phyloP scores from a whole-genome alignment of 805 yeast species.

The Starmerella roubikii region DNA sequence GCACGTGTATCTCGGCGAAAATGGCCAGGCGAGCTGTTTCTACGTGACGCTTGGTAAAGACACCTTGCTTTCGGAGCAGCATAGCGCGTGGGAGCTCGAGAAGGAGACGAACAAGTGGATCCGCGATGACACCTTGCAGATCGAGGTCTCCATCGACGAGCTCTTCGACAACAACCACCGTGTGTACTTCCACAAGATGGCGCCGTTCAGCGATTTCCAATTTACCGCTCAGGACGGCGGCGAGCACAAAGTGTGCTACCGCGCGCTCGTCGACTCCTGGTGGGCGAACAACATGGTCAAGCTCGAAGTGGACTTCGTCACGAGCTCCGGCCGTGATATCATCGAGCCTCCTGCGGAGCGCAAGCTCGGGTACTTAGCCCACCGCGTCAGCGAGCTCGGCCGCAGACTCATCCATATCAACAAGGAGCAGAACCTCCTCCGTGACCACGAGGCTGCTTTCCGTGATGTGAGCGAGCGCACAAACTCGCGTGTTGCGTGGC shows the following conservation, averaged over 20 bases:
- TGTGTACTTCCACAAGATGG: slow-evolving; percentile 54
- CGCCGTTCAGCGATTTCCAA: slow-evolving; percentile 52
- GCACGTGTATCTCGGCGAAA: slow-evolving; percentile 69
- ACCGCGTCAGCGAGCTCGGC: slow-evolving; percentile 43
- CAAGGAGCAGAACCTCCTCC: slow-evolving; percentile 50
- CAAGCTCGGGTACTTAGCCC: slow-evolving; percentile 39
- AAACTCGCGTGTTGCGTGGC: slow-evolving; percentile 54
- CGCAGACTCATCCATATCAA: slow-evolving; percentile 44
- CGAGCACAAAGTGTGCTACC: slow-evolving; percentile 72
- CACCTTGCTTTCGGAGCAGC: slow-evolving; percentile 63
- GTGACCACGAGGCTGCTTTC: slow-evolving; percentile 56
- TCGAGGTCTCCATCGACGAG: slow-evolving; percentile 64
- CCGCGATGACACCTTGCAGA: slow-evolving; percentile 38
- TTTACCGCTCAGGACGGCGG: slow-evolving; percentile 76
- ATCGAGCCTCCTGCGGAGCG: slow-evolving; percentile 50
- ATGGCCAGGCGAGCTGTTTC: slow-evolving; percentile 62
- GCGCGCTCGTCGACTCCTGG: slow-evolving; percentile 47
- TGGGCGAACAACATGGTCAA: slow-evolving; percentile 47
- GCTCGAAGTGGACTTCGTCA: slow-evolving; percentile 57
- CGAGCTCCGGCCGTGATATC: slow-evolving; percentile 45
- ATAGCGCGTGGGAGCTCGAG: slow-evolving; percentile 53
- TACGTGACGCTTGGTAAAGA: slow-evolving; percentile 64
- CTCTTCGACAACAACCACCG: slow-evolving; percentile 72
- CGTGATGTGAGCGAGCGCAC: slow-evolving; percentile 67
- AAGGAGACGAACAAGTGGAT: slow-evolving; percentile 37